Evolutionary conservation across 1,284 basidiomycete genomes (phyloP), one percentile per base, ranked within the genome.

Genomic region (Butyriboletus appendiculatus): DNA sequence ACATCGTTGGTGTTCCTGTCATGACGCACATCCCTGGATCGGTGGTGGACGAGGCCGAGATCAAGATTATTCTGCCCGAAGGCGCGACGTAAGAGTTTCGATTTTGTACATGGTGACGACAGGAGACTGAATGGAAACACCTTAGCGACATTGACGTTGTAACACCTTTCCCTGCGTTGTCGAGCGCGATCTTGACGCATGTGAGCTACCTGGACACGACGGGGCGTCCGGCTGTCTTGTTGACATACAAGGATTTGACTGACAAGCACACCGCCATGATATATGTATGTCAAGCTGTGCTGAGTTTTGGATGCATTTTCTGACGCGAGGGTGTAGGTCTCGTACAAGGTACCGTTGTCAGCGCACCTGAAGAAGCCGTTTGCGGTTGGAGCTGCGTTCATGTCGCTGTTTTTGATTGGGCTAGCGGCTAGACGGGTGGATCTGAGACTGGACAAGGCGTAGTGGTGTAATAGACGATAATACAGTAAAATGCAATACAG

Each of bases 151-250:
- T 96, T 59, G 79, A 88, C 58, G 83, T 93, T 55, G 77, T 76
- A 48, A 75, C 86, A 4, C 95, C 96, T 2, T 98, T 96, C 77
- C 75, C 85, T 1, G 81, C 92, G 8, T 73, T 87, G 59, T 75
- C 77, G 28, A 84, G 84, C 61, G 73, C 71, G 44, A 74, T 84
- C 52, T 81, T 81, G 10, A 87, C 80, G 12, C 88, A 92, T 66
- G 84, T 85, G 60, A 92, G 93, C 8, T 99, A 97, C 73, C 85
- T 99, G 38, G 96, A 99, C 72, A 94, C 95, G n/a, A 81, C 81
- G 22, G 96, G 97, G 20, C 86, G 96, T 38, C 93, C 92, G 4
- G 79, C 82, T 4, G 75, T 98, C 48, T 82, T 81, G 3, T 78
- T 98, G 57, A 74, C 79, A 48, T 96, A 94, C 74, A 73, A 81